Conservation (phyloP, 1,284 basidiomycete genomes). For the Ustilago shanxiensis region DNA sequence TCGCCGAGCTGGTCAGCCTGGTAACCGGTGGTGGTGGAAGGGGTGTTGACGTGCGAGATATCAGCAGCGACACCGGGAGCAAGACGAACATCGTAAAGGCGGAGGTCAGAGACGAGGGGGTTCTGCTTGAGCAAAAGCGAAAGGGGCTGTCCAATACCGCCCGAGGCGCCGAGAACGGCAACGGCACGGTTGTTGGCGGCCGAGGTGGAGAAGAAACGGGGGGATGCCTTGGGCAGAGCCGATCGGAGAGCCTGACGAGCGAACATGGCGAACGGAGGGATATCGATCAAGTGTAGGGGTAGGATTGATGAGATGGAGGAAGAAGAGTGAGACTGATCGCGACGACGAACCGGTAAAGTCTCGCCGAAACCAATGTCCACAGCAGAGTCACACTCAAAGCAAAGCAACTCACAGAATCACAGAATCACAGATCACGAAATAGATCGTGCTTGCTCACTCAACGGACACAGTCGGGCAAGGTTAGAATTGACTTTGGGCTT, state of each 20-base stretch:
- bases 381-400: slow-evolving; percentile 4
- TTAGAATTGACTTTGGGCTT: neutral
- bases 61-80: slow-evolving; percentile 72
- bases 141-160: slow-evolving; percentile 86
- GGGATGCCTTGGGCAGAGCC: slow-evolving; percentile 42
- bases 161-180: slow-evolving; percentile 84
- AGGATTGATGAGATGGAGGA: slow-evolving; percentile 29
- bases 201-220: slow-evolving; percentile 83
- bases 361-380: slow-evolving; percentile 7
- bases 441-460: slow-evolving; percentile 3
- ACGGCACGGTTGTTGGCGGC: slow-evolving; percentile 81
- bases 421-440: slow-evolving; percentile 14
- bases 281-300: slow-evolving; percentile 5
- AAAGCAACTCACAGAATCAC: neutral
- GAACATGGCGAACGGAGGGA: slow-evolving; percentile 56
- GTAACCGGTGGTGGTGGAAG: slow-evolving; percentile 84
- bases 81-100: slow-evolving; percentile 68
- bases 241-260: slow-evolving; percentile 59
- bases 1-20: slow-evolving; percentile 80
- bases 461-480: slow-evolving; percentile 18
- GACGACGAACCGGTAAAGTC: slow-evolving; percentile 17
- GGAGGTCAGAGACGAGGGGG: slow-evolving; percentile 80
- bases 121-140: slow-evolving; percentile 89
- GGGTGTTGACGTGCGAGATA: slow-evolving; percentile 84
- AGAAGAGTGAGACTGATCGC: neutral